Base-by-base conservation (phyloP, 768 basidiomycete species). In the Suillus variegatus region DNA sequence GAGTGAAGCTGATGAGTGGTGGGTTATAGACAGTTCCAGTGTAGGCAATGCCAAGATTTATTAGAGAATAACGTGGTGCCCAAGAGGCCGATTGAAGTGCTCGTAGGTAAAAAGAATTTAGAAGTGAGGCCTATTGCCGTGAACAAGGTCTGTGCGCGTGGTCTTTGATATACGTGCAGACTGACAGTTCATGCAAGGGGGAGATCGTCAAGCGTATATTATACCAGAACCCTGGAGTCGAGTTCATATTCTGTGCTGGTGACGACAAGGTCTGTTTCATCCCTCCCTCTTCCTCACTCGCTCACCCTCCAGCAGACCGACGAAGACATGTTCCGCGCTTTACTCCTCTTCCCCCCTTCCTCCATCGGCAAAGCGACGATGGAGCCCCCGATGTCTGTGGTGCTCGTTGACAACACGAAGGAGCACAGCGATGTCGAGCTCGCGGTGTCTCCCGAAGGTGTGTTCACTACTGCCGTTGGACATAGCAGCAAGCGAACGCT, bases 271-370 rank as follows among this genome's bases (percentile, higher is more conserved):
- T 92, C 66, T 43, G 65, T 67, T 63, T 49, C 58, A 56, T 32
- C 7, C 14, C 16, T 28, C 40, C 13, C 14, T 3, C 32, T 32
- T 58, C 46, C 41, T 28, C n/a, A 28, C 38, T 32, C 4, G 22
- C 35, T 54, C 25, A 52, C 51, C 47, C 40, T 9, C 25, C 63
- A 28, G 14, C 69, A 92, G 93, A 96, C 96, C 57, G 95, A 98
- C 81, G 97, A 99, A 80, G 97, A 99, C 81, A 99, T 99, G 97
- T 98, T 98, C 91, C 90, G 95, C 69, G 85, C 94, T 0, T 83
- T 97, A 1, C 84, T 87, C 28, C 81, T 90, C 67, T 91, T 92
- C 79, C 79, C 80, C 0, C 70, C 81, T 1, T 46, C 71, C 16
- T 44, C 57, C 0, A 75, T 71, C 36, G 81, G 69, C 56, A 81